phyloP scores from a whole-genome alignment of 768 basidiomycete genomes.

The Dentipellis sp. region DNA sequence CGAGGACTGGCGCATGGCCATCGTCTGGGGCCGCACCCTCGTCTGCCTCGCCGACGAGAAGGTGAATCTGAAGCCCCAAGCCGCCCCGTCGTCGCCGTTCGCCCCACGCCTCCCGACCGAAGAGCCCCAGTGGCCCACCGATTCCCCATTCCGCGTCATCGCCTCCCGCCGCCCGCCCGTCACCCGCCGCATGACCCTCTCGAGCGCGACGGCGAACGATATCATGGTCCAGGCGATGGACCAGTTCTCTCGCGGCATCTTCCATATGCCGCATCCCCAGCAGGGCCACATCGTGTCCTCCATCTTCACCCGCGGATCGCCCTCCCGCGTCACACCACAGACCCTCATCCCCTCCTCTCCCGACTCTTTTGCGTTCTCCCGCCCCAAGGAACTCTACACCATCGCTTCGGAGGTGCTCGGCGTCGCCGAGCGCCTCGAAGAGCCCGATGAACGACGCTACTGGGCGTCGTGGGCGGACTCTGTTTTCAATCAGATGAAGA shows the following conservation, averaged over 20 bases:
- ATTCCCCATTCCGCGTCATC: conserved; percentile 44
- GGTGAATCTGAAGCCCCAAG: conserved; percentile 17
- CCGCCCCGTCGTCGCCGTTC: conserved; percentile 3
- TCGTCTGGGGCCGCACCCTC: conserved; percentile 59
- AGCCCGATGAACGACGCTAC: conserved; percentile 34
- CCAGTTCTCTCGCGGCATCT: conserved; percentile 59
- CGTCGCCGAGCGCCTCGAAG: conserved; percentile 45
- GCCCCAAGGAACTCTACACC: conserved; percentile 50
- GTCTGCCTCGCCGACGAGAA: conserved; percentile 49
- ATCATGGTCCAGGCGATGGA: conserved; percentile 55
- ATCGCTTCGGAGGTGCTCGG: conserved; percentile 54
- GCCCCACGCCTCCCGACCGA: conserved; percentile 13
- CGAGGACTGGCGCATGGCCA: conserved; percentile 63
- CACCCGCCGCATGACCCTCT: conserved; percentile 38
- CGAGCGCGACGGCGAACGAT: conserved; percentile 34
- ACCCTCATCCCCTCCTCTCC: background rate
- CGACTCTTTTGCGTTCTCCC: conserved; percentile 30
- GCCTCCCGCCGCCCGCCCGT: conserved; percentile 39
- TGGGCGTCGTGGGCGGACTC: conserved; percentile 58
- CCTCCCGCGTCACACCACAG: background rate
- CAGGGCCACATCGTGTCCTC: conserved; percentile 17
- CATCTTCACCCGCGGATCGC: conserved; percentile 1
- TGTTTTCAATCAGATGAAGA: conserved; percentile 54
- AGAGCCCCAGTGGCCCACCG: conserved; percentile 41
- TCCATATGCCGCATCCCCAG: conserved; percentile 56